Conservation (phyloP, 495 filamentous ascomycete species). For the Melanomma pulvis-pyrius region DNA sequence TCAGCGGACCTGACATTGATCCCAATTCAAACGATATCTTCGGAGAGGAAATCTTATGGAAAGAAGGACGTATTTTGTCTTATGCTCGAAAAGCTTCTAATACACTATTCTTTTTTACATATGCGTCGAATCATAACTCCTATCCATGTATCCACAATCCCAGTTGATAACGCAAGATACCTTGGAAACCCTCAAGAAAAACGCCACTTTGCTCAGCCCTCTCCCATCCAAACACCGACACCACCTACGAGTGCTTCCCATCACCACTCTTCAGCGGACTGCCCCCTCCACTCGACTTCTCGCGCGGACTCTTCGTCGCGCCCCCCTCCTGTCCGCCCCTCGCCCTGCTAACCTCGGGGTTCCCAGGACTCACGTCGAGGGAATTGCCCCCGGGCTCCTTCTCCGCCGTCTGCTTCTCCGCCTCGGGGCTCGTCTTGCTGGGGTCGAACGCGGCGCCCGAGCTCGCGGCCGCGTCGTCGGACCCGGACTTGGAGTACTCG, state of each 20-base stretch:
- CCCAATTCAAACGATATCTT: no score
- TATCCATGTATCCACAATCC: no score
- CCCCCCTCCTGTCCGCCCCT: conserved; percentile 53
- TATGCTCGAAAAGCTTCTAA: no score
- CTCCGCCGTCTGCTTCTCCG: conserved; percentile 50
- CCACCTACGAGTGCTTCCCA: conserved; percentile 33
- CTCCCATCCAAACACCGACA: neutral
- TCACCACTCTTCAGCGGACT: conserved; percentile 51
- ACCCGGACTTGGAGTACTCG: conserved; percentile 62
- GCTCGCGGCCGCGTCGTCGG: conserved; percentile 56
- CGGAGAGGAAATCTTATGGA: no score
- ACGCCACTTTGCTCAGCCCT: neutral
- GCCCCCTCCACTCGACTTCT: conserved; percentile 52
- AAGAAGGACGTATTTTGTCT: no score
- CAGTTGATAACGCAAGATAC: no score
- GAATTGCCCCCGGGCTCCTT: conserved; percentile 44
- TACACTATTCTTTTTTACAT: no score
- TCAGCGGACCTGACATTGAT: no score
- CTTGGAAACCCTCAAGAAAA: no score
- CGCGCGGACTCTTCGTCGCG: conserved; percentile 47
- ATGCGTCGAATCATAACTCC: no score
- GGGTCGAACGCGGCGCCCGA: conserved; percentile 62
- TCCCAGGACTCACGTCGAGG: conserved; percentile 62
- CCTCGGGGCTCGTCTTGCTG: conserved; percentile 58
- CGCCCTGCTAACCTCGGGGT: conserved; percentile 59